Evolutionary conservation across 306 rosid genomes (phyloP), one percentile per base, ranked within the genome.

Genomic region (Pachyrhizus erosus): DNA sequence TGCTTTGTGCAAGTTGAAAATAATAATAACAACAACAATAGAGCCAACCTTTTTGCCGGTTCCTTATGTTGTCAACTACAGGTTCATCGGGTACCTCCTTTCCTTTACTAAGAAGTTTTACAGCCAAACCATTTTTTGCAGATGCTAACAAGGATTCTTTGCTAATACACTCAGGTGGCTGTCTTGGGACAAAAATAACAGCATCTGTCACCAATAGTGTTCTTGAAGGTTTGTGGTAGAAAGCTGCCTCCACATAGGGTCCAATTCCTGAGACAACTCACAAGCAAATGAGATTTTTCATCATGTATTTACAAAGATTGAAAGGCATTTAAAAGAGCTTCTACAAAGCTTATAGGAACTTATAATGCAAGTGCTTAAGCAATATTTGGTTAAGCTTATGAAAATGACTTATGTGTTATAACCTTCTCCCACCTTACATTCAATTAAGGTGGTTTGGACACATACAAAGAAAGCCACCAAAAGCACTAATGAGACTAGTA

Each of bases 161-260:
- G 89, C 89, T 84, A 34, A 96, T 93, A 82, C 98, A 96, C 74
- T 89, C 92, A 2, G 98, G 97, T 33, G 99, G 94, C 57, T 96
- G 96, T 83, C 88, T 91, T 17, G 99, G 92, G 51, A 96, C 99
- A 88, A 85, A 91, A 85, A 96, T 93, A 37, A 96, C 98, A 15
- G 98, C 99, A 83, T 96, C 98, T 3, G 99, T 96, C 48, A 96
- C 94, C 72, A 93, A 80, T 18, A 96, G 84, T 49, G 98, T 96
- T 83, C 88, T 90, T 54, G 97, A 96, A 68, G 86, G 91, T 84
- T 93, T 96, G 75, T 96, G 99, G 74, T 91, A 93, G 86, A 96
- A 96, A 84, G 98, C 99, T 49, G 90, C 98, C 82, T 96, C 99
- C 79, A 93, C 99, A 61, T 96, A 96, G 3, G 97, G 99, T 9